These are phyloP conservation scores for Leishmania gerbilli DNA, from an alignment of 208 protist genomes.

Conservation along the genomic window DNA sequence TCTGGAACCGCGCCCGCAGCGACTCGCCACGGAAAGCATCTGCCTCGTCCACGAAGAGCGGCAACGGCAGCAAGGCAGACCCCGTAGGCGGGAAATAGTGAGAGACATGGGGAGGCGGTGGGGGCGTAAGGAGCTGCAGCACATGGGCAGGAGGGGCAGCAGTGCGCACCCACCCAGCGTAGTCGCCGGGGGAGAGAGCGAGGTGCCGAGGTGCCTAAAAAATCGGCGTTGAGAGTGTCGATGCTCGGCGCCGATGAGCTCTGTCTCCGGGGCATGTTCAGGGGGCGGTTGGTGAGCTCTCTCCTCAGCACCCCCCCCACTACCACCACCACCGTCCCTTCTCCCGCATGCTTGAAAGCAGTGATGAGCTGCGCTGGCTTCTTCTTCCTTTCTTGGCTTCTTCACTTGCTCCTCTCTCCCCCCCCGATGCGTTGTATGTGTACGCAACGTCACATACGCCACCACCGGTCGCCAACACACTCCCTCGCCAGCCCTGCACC, in stretches of 20 bases:
- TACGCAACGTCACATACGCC: background rate
- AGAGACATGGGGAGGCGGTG: background rate
- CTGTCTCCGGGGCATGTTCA: background rate
- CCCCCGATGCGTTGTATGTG: background rate
- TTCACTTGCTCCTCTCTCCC: background rate
- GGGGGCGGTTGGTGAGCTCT: background rate
- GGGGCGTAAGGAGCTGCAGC: background rate
- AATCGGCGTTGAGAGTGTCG: background rate
- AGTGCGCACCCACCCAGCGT: background rate
- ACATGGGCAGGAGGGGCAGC: background rate
- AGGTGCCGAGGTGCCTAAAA: background rate
- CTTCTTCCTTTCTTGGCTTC: background rate
- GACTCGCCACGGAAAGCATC: constrained; percentile 13
- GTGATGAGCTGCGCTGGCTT: background rate
- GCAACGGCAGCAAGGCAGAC: constrained; percentile 2
- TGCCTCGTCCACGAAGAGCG: constrained; percentile 12
- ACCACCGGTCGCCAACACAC: background rate
- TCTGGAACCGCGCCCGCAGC: constrained; percentile 26
- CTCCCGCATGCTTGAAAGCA: background rate
- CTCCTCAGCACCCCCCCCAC: background rate
- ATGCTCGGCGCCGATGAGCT: background rate
- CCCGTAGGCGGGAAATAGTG: constrained; percentile 26
- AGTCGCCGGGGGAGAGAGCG: background rate
- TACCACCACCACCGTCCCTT: background rate
- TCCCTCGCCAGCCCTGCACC: background rate